Conservation (phyloP, 2,329 filamentous ascomycete species). For the Seiridium unicorne region DNA sequence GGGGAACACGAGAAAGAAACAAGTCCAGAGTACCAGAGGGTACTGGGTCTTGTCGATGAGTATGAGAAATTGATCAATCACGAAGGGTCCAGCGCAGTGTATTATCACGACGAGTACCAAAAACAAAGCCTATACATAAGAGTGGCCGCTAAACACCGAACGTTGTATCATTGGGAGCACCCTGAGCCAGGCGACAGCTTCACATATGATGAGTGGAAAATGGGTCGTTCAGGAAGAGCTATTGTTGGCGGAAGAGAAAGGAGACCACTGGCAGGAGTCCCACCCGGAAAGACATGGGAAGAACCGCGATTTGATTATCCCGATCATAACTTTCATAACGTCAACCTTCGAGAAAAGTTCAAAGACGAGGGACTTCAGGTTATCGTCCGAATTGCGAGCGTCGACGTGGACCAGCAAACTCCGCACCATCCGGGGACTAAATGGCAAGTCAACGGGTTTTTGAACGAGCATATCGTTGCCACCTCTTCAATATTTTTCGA, state of each 20-base stretch:
- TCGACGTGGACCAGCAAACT: not conserved
- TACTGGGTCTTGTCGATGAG: not conserved
- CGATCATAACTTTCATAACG: not conserved
- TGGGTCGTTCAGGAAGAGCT: not conserved
- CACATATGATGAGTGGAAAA: not conserved
- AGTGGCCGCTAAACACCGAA: not conserved
- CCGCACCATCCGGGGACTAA: not conserved
- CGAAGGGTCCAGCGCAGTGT: not conserved
- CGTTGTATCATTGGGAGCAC: not conserved
- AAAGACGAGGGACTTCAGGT: not conserved
- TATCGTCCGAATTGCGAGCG: not conserved
- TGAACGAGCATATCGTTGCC: not conserved
- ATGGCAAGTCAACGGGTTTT: not conserved
- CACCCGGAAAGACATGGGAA: not conserved
- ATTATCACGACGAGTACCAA: not conserved
- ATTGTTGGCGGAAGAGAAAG: not conserved
- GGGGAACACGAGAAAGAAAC: not conserved
- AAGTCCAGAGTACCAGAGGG: not conserved
- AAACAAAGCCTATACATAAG: not conserved
- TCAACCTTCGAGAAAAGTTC: not conserved
- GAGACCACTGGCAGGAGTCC: not conserved
- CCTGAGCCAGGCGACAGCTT: not conserved
- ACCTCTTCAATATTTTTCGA: not conserved
- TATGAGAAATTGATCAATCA: not conserved
- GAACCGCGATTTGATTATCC: not conserved